Conservation (phyloP, 495 filamentous ascomycete genomes). For the Thozetella sp. region DNA sequence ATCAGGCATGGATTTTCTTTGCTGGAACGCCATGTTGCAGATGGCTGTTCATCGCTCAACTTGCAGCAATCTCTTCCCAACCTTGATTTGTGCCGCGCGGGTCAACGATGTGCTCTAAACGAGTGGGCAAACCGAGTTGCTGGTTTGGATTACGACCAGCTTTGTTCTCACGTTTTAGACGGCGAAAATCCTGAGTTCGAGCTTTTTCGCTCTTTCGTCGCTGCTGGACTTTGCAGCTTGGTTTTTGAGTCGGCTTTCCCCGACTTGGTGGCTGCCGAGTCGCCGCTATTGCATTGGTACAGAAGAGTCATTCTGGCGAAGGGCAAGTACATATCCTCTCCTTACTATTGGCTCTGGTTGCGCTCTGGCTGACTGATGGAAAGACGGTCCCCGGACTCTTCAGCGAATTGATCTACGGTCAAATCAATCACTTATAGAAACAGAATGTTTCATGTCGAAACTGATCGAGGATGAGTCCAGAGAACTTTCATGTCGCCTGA, state of each 20-base stretch:
- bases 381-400: background rate
- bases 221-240: background rate
- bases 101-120: background rate
- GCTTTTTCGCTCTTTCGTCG: background rate
- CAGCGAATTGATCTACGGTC: background rate
- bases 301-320: background rate
- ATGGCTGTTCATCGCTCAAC: background rate
- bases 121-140: background rate
- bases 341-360: background rate
- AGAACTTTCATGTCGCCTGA: background rate
- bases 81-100: background rate
- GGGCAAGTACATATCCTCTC: background rate
- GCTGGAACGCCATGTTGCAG: background rate
- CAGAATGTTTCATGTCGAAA: background rate
- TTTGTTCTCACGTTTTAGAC: background rate
- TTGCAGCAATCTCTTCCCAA: background rate
- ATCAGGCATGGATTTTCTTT: background rate
- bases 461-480: background rate
- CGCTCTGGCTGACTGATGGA: background rate
- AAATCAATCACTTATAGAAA: background rate
- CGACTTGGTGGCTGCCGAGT: background rate
- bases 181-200: background rate
- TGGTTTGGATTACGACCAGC: background rate
- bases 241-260: background rate
- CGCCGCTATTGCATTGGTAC: background rate